Conservation (phyloP, 352 stramenopile species). For the Phytophthora citrophthora region DNA sequence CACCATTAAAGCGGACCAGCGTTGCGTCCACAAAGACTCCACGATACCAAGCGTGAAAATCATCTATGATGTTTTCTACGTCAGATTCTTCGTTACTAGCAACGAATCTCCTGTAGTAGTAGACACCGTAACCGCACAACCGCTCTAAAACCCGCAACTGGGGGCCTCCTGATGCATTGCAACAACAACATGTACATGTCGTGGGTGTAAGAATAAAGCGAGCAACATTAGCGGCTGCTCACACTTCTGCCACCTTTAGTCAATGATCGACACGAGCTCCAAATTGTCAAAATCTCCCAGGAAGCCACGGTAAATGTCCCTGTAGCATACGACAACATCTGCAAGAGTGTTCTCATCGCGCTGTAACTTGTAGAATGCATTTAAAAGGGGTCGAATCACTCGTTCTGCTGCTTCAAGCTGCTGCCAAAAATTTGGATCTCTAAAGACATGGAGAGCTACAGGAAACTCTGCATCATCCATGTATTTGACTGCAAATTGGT, state of each 20-base stretch:
- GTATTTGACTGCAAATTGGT: conserved; percentile 1
- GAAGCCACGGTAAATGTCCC: conserved; percentile 1
- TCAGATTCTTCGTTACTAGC: neutral
- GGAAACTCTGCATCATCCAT: neutral
- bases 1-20: conserved; percentile 2
- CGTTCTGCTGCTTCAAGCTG: neutral
- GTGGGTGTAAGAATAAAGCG: too few species aligned
- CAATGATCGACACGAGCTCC: too few species aligned
- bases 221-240: too few species aligned
- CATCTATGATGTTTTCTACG: neutral
- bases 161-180: too few species aligned
- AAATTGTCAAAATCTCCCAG: too few species aligned
- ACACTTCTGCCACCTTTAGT: too few species aligned
- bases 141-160: too few species aligned
- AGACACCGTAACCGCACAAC: conserved; percentile 3
- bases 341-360: neutral
- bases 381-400: neutral
- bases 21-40: neutral
- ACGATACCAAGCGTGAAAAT: conserved; percentile 12
- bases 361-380: neutral
- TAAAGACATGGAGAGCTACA: neutral
- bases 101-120: conserved; percentile 4
- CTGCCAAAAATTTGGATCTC: neutral
- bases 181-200: too few species aligned
- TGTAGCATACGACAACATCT: neutral